phyloP scores from a whole-genome alignment of 129 eudicot genomes.

The Helichrysum umbraculigerum region DNA sequence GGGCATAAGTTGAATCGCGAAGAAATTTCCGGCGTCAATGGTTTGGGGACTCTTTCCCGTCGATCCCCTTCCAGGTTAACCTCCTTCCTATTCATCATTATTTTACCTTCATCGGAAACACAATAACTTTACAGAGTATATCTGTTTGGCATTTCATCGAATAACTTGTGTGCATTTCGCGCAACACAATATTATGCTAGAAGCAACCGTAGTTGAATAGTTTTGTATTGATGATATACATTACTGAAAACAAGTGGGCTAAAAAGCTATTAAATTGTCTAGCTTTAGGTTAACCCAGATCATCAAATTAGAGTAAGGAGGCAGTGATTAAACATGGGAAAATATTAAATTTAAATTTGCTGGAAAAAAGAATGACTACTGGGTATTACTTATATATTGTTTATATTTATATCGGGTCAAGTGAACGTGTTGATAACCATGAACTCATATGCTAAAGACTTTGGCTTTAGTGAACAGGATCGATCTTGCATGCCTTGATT shows the following conservation, averaged over 20 bases:
- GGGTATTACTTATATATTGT: not conserved
- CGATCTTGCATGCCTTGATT: not conserved
- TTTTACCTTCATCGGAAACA: not conserved
- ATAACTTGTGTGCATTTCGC: slow-evolving; percentile 25
- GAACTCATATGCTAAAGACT: not conserved
- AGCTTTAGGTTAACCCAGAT: not conserved
- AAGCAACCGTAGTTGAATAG: not conserved
- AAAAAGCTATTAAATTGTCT: not conserved
- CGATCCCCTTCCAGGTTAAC: slow-evolving; percentile 83
- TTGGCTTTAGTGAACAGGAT: not conserved
- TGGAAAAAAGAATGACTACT: not conserved
- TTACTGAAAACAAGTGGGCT: not conserved
- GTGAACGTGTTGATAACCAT: not conserved
- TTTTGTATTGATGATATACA: not conserved
- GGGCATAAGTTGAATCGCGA: not conserved
- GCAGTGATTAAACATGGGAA: not conserved
- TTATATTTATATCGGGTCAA: not conserved
- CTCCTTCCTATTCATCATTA: not conserved
- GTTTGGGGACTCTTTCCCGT: slow-evolving; percentile 89
- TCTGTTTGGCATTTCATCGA: slow-evolving; percentile 40
- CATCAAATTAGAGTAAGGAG: not conserved
- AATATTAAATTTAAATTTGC: not conserved
- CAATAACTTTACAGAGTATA: not conserved
- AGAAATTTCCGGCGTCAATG: slow-evolving; percentile 27
- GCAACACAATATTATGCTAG: not conserved